Conservation (phyloP, 2,329 filamentous ascomycete species). For the Ophiostoma populinum region DNA sequence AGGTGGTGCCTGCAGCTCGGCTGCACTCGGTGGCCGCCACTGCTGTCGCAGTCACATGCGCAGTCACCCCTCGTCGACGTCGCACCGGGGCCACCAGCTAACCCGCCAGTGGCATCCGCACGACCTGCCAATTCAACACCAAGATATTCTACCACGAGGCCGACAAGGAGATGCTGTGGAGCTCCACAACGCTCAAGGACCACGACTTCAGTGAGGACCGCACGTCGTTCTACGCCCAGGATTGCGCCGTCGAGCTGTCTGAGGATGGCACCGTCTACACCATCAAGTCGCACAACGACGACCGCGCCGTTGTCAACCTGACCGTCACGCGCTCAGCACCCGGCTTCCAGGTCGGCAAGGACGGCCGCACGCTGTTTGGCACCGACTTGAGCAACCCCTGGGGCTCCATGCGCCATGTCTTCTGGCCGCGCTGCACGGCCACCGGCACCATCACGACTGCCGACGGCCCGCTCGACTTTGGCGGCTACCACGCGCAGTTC, state of each 20-base stretch:
- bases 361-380: slow-evolving; percentile 72
- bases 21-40: no score
- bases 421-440: slow-evolving; percentile 77
- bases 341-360: slow-evolving; percentile 68
- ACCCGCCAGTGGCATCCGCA: slow-evolving; percentile 57
- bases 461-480: slow-evolving; percentile 65
- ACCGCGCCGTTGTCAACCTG: slow-evolving; percentile 67
- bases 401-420: slow-evolving; percentile 81
- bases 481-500: slow-evolving; percentile 66
- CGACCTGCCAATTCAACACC: slow-evolving; percentile 82
- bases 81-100: background rate
- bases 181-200: slow-evolving; percentile 61
- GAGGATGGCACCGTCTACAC: slow-evolving; percentile 69
- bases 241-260: slow-evolving; percentile 70
- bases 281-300: slow-evolving; percentile 80
- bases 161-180: slow-evolving; percentile 65
- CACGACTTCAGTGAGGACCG: slow-evolving; percentile 72
- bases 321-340: slow-evolving; percentile 61
- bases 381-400: slow-evolving; percentile 75
- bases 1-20: no score
- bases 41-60: no score
- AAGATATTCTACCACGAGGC: slow-evolving; percentile 71
- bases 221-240: slow-evolving; percentile 69
- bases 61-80: no score
- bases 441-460: slow-evolving; percentile 76